Evolutionary conservation across 768 basidiomycete genomes (phyloP), one percentile per base, ranked within the genome.

Genomic region (Phaffia australis): DNA sequence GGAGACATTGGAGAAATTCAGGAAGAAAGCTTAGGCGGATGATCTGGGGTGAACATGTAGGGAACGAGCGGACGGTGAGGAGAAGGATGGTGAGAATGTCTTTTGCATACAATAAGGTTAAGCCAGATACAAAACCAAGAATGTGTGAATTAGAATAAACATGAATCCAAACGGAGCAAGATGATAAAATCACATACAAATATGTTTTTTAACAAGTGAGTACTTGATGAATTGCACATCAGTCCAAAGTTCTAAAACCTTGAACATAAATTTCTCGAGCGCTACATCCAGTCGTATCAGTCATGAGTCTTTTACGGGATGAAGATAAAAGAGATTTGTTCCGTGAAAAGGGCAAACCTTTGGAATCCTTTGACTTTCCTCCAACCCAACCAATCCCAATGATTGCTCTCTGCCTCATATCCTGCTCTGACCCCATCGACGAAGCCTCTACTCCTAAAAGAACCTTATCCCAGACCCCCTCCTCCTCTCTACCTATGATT

Each of bases 191-290:
- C 0, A 79, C 86, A 69, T 76, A 90, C 89, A 89, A 62, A 78
- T 83, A 76, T 94, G 90, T 23, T 81, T 81, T 25, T 83, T 81
- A 8, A 90, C 79, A 27, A 88, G 76, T 0, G 89, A 89, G 74
- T 87, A 86, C 69, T 84, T 87, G 72, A 95, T 80, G 72, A 91
- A 87, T 56, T 87, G 86, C 1, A 83, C 76, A 27, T 85, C 81
- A 4, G 86, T 80, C 94, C 94, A 98, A 0, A 80, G 73, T 6
- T 83, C 82, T 8, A 88, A 73, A 0, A 75, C 70, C 1, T 65
- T 67, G 25, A 74, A 65, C n/a, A 77, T 62, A 16, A 78, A 71
- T 14, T 56, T 56, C 54, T 69, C 69, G 3, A 75, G 55, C 32
- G 66, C 75, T 77, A 57, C 11, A 52, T 82, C 7, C 52, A 64